Percentiles rank a stretch among this genome's conserved stretches.
phyloP scores from a whole-genome alignment of 2,329 filamentous ascomycete species.

The Penicillium olsonii region DNA sequence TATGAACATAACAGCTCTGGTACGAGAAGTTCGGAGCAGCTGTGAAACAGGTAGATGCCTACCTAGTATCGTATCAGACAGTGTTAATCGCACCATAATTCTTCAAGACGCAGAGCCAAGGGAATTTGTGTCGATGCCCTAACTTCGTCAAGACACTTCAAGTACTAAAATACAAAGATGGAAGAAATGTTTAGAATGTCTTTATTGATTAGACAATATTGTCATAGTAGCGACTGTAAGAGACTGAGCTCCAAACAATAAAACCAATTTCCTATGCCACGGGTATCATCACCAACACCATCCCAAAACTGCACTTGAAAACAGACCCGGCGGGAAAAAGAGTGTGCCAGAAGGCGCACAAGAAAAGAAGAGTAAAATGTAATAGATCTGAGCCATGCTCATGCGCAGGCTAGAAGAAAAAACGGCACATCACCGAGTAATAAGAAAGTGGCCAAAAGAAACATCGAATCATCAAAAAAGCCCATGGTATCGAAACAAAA shows the following conservation, averaged over 20 bases:
- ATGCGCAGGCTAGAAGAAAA: constrained; percentile 11
- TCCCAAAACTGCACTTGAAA: constrained; percentile 20
- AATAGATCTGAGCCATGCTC: constrained; percentile 15
- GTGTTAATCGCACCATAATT: too few relatives aligned
- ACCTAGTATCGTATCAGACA: too few relatives aligned
- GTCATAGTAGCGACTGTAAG: constrained; percentile 25
- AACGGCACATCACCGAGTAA: too few relatives aligned
- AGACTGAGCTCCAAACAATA: constrained; percentile 10
- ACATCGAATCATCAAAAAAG: constrained; percentile 31
- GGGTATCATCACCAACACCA: constrained; percentile 28
- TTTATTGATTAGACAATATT: constrained; percentile 25
- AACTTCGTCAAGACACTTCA: too few relatives aligned
- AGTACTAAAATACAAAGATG: too few relatives aligned
- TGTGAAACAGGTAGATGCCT: too few relatives aligned
- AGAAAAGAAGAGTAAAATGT: constrained; percentile 3
- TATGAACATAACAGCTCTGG: too few relatives aligned
- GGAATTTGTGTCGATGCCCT: too few relatives aligned
- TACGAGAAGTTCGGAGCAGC: too few relatives aligned
- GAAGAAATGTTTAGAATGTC: constrained; percentile 9
- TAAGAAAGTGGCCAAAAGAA: constrained; percentile 12
- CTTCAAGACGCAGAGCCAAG: too few relatives aligned
- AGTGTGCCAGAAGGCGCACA: constrained; percentile 5
- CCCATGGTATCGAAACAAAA: constrained; percentile 28
- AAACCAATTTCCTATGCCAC: constrained; percentile 20
- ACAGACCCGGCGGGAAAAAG: constrained; percentile 16